Base-by-base conservation (phyloP, 2,329 filamentous ascomycete species). In the Trichoderma breve region DNA sequence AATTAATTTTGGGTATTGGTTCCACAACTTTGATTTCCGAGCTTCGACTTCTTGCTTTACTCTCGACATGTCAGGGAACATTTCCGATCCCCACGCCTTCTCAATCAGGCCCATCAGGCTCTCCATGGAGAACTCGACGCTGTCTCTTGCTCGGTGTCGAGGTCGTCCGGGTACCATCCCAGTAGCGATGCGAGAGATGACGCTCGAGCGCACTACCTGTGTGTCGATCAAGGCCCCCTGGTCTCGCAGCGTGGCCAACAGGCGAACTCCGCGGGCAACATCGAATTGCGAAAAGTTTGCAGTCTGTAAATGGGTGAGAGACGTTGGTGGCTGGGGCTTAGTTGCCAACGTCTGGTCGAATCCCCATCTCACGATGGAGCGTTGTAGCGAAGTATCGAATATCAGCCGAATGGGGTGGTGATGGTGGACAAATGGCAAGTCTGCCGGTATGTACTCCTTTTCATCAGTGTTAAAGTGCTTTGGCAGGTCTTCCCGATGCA, bases 351-450 rank as follows among this genome's bases (percentile, higher is more conserved):
- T 80, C 64, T 80, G 76, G 71, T 84, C 79, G 70, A 88, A 87
- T 0, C 83, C 82, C 81, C 83, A 86, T 43, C 84, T 79, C 9
- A 87, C 73, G 18, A 87, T 80, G 3, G 77, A 76, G 1, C 79
- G 78, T 67, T 86, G 79, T 24, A 87, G 71, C 30, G 76, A 76
- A 12, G 73, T 64, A 55, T 82, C 78, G 73, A 89, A 88, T 24
- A 89, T 79, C 47, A 80, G 80, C 53, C 80, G 82, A 7, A 88
- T 71, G 2, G 87, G 87, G 72, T 89, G 87, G 14, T 81, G 75
- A 1, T 78, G 79, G 67, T 84, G 82, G 11, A 74, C 73, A 28
- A 82, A 77, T 1, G 83, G 80, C 14, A 88, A 77, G 69, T 88
- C 86, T 30, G 76, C 77, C 18, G 77, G 80, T 62, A 80, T 84